Conservation (phyloP, 768 basidiomycete genomes). For the Kwoniella heveanensis region DNA sequence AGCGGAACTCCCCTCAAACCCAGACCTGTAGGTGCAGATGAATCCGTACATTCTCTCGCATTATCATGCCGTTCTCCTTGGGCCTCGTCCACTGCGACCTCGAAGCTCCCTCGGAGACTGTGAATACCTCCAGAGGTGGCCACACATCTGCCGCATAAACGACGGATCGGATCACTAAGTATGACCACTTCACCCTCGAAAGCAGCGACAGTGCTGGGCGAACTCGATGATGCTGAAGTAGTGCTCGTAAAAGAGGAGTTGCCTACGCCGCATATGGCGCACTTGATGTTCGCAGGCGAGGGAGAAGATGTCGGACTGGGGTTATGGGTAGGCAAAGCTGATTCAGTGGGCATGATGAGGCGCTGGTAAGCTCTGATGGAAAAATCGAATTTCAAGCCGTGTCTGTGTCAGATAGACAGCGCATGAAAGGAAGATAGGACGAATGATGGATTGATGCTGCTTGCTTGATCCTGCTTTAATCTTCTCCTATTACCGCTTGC, state of each 20-base stretch:
- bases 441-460: not conserved
- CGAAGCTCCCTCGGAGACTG: not conserved
- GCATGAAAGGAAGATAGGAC: not conserved
- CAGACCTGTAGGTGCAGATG: slow-evolving; percentile 4
- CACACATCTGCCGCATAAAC: slow-evolving; percentile 41
- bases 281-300: slow-evolving; percentile 34
- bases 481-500: too few species aligned
- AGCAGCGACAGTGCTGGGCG: not conserved
- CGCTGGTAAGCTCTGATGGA: too few species aligned
- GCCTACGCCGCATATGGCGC: slow-evolving; percentile 42
- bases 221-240: too few species aligned
- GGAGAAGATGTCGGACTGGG: slow-evolving; percentile 1
- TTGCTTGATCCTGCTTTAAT: too few species aligned
- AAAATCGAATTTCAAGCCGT: not conserved
- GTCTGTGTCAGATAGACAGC: not conserved
- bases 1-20: slow-evolving; percentile 19
- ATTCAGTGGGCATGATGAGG: slow-evolving; percentile 46
- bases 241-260: slow-evolving; percentile 7
- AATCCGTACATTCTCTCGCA: not conserved
- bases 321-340: slow-evolving; percentile 26
- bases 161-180: slow-evolving; percentile 35
- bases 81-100: slow-evolving; percentile 3
- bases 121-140: not conserved
- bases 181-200: slow-evolving; percentile 25
- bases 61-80: not conserved